These are phyloP conservation scores for Zygotorulaspora chibaensis DNA, from an alignment of 805 yeast genomes.

Conservation along the genomic window DNA sequence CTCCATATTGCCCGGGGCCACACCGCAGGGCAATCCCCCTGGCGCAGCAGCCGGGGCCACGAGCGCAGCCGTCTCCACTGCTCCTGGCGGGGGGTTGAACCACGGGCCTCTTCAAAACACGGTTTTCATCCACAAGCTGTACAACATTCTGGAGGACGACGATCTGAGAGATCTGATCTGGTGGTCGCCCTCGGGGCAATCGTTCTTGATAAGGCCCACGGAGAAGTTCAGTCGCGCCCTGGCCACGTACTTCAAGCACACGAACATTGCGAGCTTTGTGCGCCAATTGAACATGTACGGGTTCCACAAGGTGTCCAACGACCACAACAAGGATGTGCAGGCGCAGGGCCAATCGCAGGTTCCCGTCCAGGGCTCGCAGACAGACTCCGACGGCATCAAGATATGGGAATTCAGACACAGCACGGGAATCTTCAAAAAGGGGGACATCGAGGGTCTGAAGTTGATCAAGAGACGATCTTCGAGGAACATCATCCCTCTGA, in stretches of 20 bases:
- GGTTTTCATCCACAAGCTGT: conserved; percentile 82
- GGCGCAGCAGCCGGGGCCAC: conserved; percentile 1
- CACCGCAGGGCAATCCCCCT: not conserved
- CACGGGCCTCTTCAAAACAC: conserved; percentile 41
- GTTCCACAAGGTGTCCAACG: conserved; percentile 57
- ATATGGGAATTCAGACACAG: conserved; percentile 89
- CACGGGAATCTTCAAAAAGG: conserved; percentile 71
- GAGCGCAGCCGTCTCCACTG: not conserved
- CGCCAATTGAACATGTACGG: conserved; percentile 82
- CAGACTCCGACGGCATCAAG: conserved; percentile 17
- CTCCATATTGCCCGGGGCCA: conserved; percentile 6
- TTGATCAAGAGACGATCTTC: conserved; percentile 73
- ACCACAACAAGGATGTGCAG: conserved; percentile 12
- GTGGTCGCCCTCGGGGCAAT: conserved; percentile 71
- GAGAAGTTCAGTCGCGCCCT: conserved; percentile 79
- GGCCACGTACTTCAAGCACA: conserved; percentile 68
- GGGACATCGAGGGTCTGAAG: conserved; percentile 69
- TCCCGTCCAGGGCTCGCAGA: conserved; percentile 1
- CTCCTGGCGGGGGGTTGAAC: conserved; percentile 1
- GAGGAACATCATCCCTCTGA: conserved; percentile 25
- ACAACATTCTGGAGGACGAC: conserved; percentile 83
- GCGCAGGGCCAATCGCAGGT: conserved; percentile 5
- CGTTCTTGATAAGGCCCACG: conserved; percentile 70
- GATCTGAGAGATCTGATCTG: conserved; percentile 70
- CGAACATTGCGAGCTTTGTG: conserved; percentile 73